Evolutionary conservation across 106 monocot genomes (phyloP).

Genomic region (Posidonia australis): DNA sequence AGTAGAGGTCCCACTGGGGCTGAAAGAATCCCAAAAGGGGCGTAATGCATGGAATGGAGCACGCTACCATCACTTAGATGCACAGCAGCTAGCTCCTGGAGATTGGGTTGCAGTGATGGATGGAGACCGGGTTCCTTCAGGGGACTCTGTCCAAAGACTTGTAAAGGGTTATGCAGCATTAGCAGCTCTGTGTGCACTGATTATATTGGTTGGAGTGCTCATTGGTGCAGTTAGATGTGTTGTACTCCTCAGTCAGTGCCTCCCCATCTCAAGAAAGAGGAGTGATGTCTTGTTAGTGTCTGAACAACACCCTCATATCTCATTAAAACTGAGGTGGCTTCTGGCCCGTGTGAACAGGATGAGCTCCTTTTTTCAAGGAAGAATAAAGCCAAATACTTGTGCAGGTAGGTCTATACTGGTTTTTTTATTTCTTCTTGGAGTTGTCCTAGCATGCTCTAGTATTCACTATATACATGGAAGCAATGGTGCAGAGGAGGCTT

Average conservation of each 20-base stretch:
- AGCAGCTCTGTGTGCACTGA: slow-evolving; percentile 18
- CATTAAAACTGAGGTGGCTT: slow-evolving; percentile 28
- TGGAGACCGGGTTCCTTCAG: slow-evolving; percentile 81
- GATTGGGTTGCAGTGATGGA: slow-evolving; percentile 79
- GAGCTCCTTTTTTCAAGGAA: slow-evolving; percentile 30
- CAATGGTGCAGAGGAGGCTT: slow-evolving; percentile 63
- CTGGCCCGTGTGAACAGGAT: slow-evolving; percentile 20
- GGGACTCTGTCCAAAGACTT: slow-evolving; percentile 44
- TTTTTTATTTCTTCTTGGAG: slow-evolving; percentile 25
- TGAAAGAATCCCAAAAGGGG: slow-evolving; percentile 58
- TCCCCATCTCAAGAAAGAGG: slow-evolving; percentile 36
- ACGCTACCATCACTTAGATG: slow-evolving; percentile 83
- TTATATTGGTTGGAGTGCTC: slow-evolving; percentile 37
- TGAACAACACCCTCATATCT: slow-evolving; percentile 3
- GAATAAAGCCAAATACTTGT: slow-evolving; percentile 39
- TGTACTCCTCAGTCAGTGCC: slow-evolving; percentile 27
- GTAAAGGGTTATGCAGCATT: slow-evolving; percentile 40
- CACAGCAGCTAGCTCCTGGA: slow-evolving; percentile 47
- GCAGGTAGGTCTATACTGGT: slow-evolving; percentile 24
- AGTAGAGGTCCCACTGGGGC: slow-evolving; percentile 52
- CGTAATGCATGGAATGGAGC: slow-evolving; percentile 80
- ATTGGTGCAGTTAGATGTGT: slow-evolving; percentile 42
- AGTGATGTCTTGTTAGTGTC: slow-evolving; percentile 15
- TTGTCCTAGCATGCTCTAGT: slow-evolving; percentile 42
- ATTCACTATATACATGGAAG: slow-evolving; percentile 54